A percentile compares a stretch with the other conserved stretches of the same genome.
Evolutionary conservation across 2,329 filamentous ascomycete species (phyloP).

Genomic region (Pseudophaeomoniella oleicola): DNA sequence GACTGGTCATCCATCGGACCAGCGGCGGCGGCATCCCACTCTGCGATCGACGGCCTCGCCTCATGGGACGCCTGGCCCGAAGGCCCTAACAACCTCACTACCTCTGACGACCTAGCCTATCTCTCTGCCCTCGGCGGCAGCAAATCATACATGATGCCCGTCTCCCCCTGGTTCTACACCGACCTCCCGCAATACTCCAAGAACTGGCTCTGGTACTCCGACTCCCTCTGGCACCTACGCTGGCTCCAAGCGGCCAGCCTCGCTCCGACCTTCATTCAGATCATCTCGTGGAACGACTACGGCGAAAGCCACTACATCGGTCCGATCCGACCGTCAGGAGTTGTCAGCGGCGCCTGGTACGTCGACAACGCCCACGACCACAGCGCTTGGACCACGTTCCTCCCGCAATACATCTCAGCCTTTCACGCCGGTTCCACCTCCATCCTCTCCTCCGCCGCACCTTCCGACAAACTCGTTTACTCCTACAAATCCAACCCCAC

Average conservation of each 20-base stretch:
- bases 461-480: conserved; percentile 16
- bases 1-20: conserved; percentile 26
- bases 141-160: conserved; percentile 16
- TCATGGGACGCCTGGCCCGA: conserved; percentile 31
- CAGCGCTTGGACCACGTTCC: conserved; percentile 32
- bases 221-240: conserved; percentile 28
- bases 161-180: conserved; percentile 37
- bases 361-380: conserved; percentile 37
- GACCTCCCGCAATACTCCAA: conserved; percentile 29
- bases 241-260: conserved; percentile 27
- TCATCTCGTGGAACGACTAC: conserved; percentile 42
- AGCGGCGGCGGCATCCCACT: conserved; percentile 11
- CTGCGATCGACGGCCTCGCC: conserved; percentile 23
- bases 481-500: conserved; percentile 20
- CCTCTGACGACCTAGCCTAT: conserved; percentile 24
- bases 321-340: conserved; percentile 17
- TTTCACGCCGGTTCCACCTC: conserved; percentile 31
- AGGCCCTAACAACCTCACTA: conserved; percentile 21
- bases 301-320: conserved; percentile 44
- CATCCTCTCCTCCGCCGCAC: conserved; percentile 9
- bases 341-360: conserved; percentile 26
- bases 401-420: conserved; percentile 35
- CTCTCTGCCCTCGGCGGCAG: conserved; percentile 14
- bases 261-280: conserved; percentile 35
- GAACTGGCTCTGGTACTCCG: conserved; percentile 36